Base-by-base conservation (phyloP, 139 green algal species). In the Coccomyxa sp. region DNA sequence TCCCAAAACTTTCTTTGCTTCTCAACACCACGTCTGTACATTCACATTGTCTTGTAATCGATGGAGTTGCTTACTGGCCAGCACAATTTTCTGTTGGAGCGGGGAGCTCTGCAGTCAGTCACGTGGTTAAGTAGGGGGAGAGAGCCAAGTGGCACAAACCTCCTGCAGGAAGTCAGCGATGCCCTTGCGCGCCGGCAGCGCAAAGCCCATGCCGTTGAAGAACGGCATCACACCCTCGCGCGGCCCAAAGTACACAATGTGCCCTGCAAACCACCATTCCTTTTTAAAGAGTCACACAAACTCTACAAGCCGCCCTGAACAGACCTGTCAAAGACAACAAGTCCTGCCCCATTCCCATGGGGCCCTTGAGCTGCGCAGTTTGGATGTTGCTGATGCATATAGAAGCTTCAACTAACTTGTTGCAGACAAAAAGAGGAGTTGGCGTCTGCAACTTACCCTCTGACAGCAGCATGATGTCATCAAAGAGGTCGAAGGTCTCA, bases 131-230 rank as follows among this genome's bases (percentile, higher is more conserved):
- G 3, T 51, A 51, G 38, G 38, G 38, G 3, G 38, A 51, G 3
- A 11, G 38, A 51, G 38, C 38, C 38, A 51, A 51, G 38, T 51
- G 38, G 38, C 38, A 51, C 66, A 45, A 32, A 79, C 76, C 76
- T 80, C 93, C 85, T 96, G 93, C 92, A 96, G 81, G 83, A 97
- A 96, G 71, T 95, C 91, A 16, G 93, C 91, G 13, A 87, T 83
- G 66, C 89, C 90, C 88, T 93, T 93, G 79, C 84, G 83, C 60
- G 31, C 59, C 32, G 82, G 91, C 79, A 80, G 87, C 12, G 71
- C 10, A 27, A 96, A 95, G 77, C 91, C 90, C 63, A 71, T 71
- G 38, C 31, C 28, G 30, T 79, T 30, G 82, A 82, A 83, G 80
- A 83, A 83, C 3, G 67, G 67, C n/a, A 92, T 84, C 66, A 92